Evolutionary conservation across 1,284 basidiomycete genomes (phyloP), one percentile per base, ranked within the genome.

Genomic region (Tylopilus sp.): DNA sequence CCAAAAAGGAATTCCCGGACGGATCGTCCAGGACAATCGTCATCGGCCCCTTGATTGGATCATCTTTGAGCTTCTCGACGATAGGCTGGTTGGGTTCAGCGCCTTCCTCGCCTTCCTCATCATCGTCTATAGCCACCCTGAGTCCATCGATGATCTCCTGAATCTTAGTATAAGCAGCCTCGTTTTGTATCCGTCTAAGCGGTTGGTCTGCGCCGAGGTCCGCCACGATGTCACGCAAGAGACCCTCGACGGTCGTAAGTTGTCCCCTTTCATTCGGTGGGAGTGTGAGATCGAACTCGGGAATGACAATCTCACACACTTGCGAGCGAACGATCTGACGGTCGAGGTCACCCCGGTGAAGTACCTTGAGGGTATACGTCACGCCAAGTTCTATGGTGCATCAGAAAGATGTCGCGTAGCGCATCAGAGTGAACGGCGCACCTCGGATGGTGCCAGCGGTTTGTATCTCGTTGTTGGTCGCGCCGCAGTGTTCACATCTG

Each of bases 241-340:
- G 81, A 41, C 96, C 96, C 72, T 99, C 97, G 50, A 99, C 82
- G 5, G 94, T 99, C 15, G 96, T 98, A 13, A 99, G 82, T 68
- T 98, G 94, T 3, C 96, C 96, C 33, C 92, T 84, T 19, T 82
- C 81, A 7, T 68, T 64, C 9, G 91, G 79, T 0, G 96, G 96
- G 40, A 99, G 92, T 11, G 94, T 97, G 61, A 99, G 81, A 63
- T 94, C 86, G 61, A 90, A 84, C 68, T 98, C 94, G 32, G 94
- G 92, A 53, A 99, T 88, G 52, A 76, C 73, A 61, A 99, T 79
- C 48, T 90, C 88, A 71, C 91, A 92, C 28, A 82, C 84, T 28
- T 86, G 80, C 4, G 94, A 95, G 68, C 97, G 94, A 68, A 99
- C 91, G 54, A 99, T 78, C 74, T 98, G 95, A 5, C 97, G 87